Evolutionary conservation across 345 rosid genomes (phyloP).

Genomic region (Reutealis trisperma): DNA sequence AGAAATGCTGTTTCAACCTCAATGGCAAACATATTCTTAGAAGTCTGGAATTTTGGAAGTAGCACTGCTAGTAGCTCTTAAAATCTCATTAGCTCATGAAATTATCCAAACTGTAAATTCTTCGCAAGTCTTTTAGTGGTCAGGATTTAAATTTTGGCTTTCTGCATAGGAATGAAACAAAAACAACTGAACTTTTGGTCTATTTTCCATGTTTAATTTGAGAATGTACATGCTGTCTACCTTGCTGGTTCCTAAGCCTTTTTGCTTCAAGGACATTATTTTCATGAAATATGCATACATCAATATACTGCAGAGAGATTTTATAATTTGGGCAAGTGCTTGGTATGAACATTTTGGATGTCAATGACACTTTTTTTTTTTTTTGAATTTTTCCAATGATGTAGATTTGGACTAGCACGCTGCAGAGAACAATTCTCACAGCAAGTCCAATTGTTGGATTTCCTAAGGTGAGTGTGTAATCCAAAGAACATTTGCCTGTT

Average conservation of each 20-base stretch:
- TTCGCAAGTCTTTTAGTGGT: background rate
- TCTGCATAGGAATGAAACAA: background rate
- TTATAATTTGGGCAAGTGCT: background rate
- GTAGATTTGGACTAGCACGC: conserved; percentile 99
- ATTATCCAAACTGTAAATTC: background rate
- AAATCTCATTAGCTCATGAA: background rate
- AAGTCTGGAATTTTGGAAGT: background rate
- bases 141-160: background rate
- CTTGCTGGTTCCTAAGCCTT: background rate
- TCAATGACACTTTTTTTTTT: background rate
- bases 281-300: background rate
- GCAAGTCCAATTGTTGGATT: conserved; percentile 88
- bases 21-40: background rate
- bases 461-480: conserved; percentile 70
- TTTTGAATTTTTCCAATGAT: background rate
- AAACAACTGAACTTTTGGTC: background rate
- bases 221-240: background rate
- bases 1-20: too few relatives aligned
- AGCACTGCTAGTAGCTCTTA: too few relatives aligned
- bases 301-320: background rate
- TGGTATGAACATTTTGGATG: conserved; percentile 5
- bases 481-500: conserved; percentile 4
- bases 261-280: background rate
- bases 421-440: conserved; percentile 84
- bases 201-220: background rate